Evolutionary conservation across 2,329 filamentous ascomycete species (phyloP).

Genomic region (Ophiostoma sp.): DNA sequence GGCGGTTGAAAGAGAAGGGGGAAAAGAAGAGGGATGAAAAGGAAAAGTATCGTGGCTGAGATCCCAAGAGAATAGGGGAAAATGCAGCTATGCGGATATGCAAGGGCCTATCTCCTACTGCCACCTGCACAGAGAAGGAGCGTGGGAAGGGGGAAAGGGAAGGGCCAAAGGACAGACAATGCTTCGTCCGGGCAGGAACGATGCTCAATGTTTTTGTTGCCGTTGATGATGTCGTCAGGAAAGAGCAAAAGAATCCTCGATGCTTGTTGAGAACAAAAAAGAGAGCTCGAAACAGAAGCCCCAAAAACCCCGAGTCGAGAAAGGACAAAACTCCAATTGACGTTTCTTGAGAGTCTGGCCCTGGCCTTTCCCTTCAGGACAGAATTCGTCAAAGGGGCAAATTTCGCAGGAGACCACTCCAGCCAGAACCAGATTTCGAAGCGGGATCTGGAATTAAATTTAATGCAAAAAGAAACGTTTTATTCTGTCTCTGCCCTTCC

Average conservation of each 20-base stretch:
- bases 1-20: neutral
- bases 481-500: neutral
- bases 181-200: neutral
- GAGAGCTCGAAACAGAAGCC: neutral
- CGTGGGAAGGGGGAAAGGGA: neutral
- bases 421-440: neutral
- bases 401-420: neutral
- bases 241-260: neutral
- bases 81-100: conserved; percentile 18
- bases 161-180: conserved; percentile 3
- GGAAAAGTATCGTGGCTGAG: conserved; percentile 10
- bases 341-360: neutral
- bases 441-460: conserved; percentile 6
- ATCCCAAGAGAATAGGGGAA: conserved; percentile 14
- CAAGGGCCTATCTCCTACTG: conserved; percentile 5
- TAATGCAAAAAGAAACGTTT: neutral
- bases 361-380: neutral
- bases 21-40: neutral
- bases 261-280: neutral
- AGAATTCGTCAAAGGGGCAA: conserved; percentile 15
- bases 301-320: neutral
- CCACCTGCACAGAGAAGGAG: neutral
- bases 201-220: neutral
- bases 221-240: neutral
- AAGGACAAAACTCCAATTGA: neutral